Evolutionary conservation across 768 basidiomycete species (phyloP).

Genomic region (Hericium coralloides): DNA sequence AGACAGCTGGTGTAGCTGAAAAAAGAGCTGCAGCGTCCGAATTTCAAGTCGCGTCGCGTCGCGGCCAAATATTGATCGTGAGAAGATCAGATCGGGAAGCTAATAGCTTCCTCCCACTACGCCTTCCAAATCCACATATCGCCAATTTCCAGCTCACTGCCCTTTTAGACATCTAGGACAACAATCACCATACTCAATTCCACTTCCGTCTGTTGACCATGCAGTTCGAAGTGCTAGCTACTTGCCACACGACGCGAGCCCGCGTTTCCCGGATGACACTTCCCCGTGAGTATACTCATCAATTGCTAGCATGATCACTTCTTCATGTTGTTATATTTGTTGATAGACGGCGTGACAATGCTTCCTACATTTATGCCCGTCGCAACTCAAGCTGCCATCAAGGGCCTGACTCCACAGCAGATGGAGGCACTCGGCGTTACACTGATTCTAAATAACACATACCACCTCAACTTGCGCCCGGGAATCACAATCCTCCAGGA

Average conservation of each 20-base stretch:
- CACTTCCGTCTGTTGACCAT: conserved; percentile 26
- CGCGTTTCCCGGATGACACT: conserved; percentile 82
- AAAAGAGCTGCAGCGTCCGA: not conserved
- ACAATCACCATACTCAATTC: too few species aligned
- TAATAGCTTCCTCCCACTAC: not conserved
- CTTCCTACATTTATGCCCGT: conserved; percentile 93
- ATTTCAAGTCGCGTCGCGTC: not conserved
- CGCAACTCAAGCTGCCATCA: conserved; percentile 87
- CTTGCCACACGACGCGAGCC: conserved; percentile 73
- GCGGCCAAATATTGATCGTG: not conserved
- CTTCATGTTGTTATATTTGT: conserved; percentile 1
- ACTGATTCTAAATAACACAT: conserved; percentile 84
- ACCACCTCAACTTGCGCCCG: conserved; percentile 82
- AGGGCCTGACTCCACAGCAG: conserved; percentile 82
- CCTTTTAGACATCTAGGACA: too few species aligned
- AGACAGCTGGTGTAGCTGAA: not conserved
- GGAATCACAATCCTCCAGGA: conserved; percentile 64
- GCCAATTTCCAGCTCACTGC: too few species aligned
- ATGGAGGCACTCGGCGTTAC: conserved; percentile 75
- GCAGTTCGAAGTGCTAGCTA: conserved; percentile 78
- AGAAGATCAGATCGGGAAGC: not conserved
- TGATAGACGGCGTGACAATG: conserved; percentile 68
- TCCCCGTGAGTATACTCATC: conserved; percentile 44
- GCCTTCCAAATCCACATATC: not conserved
- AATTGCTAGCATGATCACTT: conserved; percentile 1